These are phyloP conservation scores for Wickerhamomyces mucosus DNA, from an alignment of 805 yeast species.

Conservation along the genomic window DNA sequence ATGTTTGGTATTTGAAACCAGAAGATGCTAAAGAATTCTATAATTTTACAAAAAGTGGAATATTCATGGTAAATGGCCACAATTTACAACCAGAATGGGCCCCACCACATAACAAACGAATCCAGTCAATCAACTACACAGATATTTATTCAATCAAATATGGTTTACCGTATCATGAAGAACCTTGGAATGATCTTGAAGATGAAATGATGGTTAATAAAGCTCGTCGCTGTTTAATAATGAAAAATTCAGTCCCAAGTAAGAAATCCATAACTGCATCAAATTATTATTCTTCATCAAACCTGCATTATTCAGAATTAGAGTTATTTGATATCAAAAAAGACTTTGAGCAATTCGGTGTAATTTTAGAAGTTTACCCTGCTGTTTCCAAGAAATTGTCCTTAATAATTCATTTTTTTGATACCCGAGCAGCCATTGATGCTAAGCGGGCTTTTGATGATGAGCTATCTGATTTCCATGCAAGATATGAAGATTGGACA, in stretches of 20 bases:
- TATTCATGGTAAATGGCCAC: slow-evolving; percentile 51
- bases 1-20: slow-evolving; percentile 41
- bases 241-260: slow-evolving; percentile 28
- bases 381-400: slow-evolving; percentile 58
- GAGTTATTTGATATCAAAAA: slow-evolving; percentile 31
- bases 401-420: slow-evolving; percentile 49
- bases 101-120: slow-evolving; percentile 5
- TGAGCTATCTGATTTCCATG: slow-evolving; percentile 24
- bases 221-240: slow-evolving; percentile 48
- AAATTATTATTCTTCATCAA: slow-evolving; percentile 33
- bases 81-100: slow-evolving; percentile 40
- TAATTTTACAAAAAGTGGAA: slow-evolving; percentile 39
- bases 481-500: slow-evolving; percentile 50
- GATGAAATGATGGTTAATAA: slow-evolving; percentile 30
- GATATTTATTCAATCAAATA: slow-evolving; percentile 2
- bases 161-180: slow-evolving; percentile 5
- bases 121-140: not conserved
- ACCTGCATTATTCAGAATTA: slow-evolving; percentile 33
- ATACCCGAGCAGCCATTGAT: slow-evolving; percentile 47
- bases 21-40: slow-evolving; percentile 47
- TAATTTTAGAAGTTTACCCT: slow-evolving; percentile 51
- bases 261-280: slow-evolving; percentile 7
- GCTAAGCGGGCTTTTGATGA: slow-evolving; percentile 41
- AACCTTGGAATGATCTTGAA: slow-evolving; percentile 10
- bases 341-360: slow-evolving; percentile 52